Evolutionary conservation across 257 asterid genomes (phyloP), one percentile per base, ranked within the genome.

Genomic region (Orobanche coerulescens): DNA sequence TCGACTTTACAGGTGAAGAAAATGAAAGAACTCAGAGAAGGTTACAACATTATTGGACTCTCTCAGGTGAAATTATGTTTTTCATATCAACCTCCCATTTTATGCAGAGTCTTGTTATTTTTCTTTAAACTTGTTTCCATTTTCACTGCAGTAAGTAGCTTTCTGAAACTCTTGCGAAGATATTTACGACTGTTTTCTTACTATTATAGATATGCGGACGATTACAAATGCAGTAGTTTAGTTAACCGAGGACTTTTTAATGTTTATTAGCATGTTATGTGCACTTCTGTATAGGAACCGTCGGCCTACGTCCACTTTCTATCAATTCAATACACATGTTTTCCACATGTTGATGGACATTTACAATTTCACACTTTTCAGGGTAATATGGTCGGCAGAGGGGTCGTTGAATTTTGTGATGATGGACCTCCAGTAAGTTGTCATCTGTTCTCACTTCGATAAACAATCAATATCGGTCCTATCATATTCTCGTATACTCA

Each of bases 331-430:
- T n/a, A n/a, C n/a, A 9, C n/a, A 36, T 36, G 42, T 36, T 36
- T 36, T 36, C 42, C n/a, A 36, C 14, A 9, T 36, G n/a, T 37
- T 37, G 15, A 37, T 11, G 15, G 5, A 37, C 15, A 30, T 30
- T 30, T 30, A 4, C 26, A 25, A 24, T 72, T n/a, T 54, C 49
- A 26, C 34, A 23, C 61, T 58, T 69, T 66, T 20, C 80, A 88
- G 95, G 98, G 98, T 52, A 91, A 81, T 76, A 39, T 91, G 76
- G 84, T 91, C 10, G 96, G 92, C 37, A 76, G 98, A 73, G 98
- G 96, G 73, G 75, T 91, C 69, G 2, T 85, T 60, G 96, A 91
- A 74, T 71, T 88, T 22, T 91, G 96, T 62, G 86, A 82, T 19
- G 90, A 79, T 31, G 92, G 83, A 54, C 98, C 96, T 71, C 93